Evolutionary conservation across 2,329 filamentous ascomycete species (phyloP).

Genomic region (Aspergillus uvarum): DNA sequence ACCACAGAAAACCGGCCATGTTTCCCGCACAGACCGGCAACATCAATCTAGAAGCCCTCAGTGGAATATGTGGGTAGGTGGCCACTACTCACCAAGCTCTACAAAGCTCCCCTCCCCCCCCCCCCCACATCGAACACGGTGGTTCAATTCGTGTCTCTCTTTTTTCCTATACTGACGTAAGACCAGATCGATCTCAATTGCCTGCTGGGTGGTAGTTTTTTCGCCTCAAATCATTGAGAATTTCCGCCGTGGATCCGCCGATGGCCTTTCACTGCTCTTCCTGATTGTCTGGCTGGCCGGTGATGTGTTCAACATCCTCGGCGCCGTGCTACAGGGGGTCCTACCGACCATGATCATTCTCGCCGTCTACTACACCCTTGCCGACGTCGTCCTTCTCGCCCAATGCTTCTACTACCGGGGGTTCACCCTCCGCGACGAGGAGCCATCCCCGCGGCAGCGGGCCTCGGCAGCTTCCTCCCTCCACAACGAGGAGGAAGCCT

Average conservation of each 20-base stretch:
- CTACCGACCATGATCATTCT: slow-evolving; percentile 93
- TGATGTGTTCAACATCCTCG: slow-evolving; percentile 95
- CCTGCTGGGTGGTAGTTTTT: slow-evolving; percentile 97
- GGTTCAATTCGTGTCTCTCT: not conserved
- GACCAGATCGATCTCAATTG: slow-evolving; percentile 84
- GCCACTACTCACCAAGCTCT: too few species aligned
- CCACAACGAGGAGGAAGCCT: slow-evolving; percentile 11
- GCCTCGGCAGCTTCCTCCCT: not conserved
- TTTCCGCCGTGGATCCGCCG: slow-evolving; percentile 78
- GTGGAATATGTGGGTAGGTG: slow-evolving; percentile 80
- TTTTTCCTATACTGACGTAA: slow-evolving; percentile 7
- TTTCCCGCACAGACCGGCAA: slow-evolving; percentile 50
- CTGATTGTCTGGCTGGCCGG: slow-evolving; percentile 89
- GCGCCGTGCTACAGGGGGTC: slow-evolving; percentile 87
- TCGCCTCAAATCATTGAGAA: slow-evolving; percentile 96
- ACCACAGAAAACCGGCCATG: slow-evolving; percentile 23
- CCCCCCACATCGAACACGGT: not conserved
- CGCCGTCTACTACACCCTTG: slow-evolving; percentile 90
- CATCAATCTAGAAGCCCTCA: slow-evolving; percentile 85
- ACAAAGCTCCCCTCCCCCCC: too few species aligned
- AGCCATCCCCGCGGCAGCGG: slow-evolving; percentile 20
- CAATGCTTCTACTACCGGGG: slow-evolving; percentile 97
- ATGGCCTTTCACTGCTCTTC: slow-evolving; percentile 87
- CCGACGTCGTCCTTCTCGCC: slow-evolving; percentile 79
- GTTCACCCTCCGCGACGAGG: slow-evolving; percentile 53